These are phyloP conservation scores for Beauveria pseudobassiana DNA, from an alignment of 2,329 filamentous ascomycete species.

Conservation along the genomic window DNA sequence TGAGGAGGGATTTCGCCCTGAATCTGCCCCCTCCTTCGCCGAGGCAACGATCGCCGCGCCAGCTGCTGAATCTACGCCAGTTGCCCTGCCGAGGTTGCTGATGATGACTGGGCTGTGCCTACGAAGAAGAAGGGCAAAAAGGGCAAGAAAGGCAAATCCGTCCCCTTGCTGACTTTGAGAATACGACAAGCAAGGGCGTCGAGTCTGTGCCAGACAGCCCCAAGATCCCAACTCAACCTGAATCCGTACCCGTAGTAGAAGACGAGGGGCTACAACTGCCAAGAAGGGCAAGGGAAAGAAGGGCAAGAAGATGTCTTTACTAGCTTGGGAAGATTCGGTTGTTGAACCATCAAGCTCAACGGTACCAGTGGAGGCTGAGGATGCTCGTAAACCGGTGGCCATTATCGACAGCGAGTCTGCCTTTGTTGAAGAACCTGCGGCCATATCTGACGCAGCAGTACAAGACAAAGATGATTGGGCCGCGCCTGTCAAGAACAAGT, in stretches of 20 bases:
- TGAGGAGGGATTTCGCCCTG: background rate
- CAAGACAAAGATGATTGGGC: conserved; percentile 1
- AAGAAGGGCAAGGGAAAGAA: conserved; percentile 11
- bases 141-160: conserved; percentile 21
- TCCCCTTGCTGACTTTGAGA: background rate
- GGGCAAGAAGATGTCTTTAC: conserved; percentile 6
- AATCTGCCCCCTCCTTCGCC: background rate
- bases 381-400: background rate
- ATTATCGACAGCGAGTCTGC: conserved; percentile 1
- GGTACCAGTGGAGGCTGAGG: background rate
- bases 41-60: background rate
- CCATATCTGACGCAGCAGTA: background rate
- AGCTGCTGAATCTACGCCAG: background rate
- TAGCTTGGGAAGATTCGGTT: background rate
- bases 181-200: background rate
- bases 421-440: background rate
- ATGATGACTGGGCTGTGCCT: conserved; percentile 14
- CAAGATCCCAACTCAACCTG: background rate
- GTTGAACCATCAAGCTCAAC: background rate
- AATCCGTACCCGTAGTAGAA: background rate
- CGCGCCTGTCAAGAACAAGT: conserved; percentile 14
- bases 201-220: background rate
- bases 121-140: conserved; percentile 30
- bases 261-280: background rate
- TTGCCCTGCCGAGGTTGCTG: background rate